A percentile compares a stretch with the other conserved stretches of the same genome.
Evolutionary conservation across 2,329 filamentous ascomycete genomes (phyloP).

Genomic region (Cladosporium halotolerans): DNA sequence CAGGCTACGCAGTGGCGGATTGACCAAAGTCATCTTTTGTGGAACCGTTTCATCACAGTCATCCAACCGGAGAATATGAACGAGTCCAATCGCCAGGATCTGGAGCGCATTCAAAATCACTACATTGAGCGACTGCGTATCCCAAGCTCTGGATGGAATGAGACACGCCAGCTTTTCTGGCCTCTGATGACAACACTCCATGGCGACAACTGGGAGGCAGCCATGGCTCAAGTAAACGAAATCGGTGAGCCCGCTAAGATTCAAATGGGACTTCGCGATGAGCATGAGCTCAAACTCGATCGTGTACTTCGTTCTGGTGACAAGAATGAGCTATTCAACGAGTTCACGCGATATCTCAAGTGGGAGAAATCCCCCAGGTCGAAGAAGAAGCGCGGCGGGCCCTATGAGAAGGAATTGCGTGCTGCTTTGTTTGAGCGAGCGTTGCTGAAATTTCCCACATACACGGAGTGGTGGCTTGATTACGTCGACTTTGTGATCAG

Average conservation of each 20-base stretch:
- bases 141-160: conserved; percentile 70
- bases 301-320: conserved; percentile 54
- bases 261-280: conserved; percentile 52
- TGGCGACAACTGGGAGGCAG: conserved; percentile 61
- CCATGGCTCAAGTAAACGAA: conserved; percentile 63
- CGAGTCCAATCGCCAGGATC: conserved; percentile 43
- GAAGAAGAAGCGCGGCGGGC: conserved; percentile 44
- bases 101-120: conserved; percentile 61
- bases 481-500: conserved; percentile 65
- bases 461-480: conserved; percentile 75
- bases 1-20: conserved; percentile 67
- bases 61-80: conserved; percentile 56
- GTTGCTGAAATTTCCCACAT: conserved; percentile 64
- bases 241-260: conserved; percentile 58
- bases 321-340: conserved; percentile 48
- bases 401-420: conserved; percentile 48
- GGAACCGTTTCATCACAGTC: conserved; percentile 63
- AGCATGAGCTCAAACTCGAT: conserved; percentile 60
- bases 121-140: conserved; percentile 64
- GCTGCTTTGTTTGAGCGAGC: conserved; percentile 71
- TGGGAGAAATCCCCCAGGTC: conserved; percentile 60
- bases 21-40: conserved; percentile 69
- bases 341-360: conserved; percentile 65
- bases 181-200: conserved; percentile 64
- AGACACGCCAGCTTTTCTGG: conserved; percentile 69